These are phyloP conservation scores for Actinomucor elegans DNA, from an alignment of 371 early-diverging fungal species.

Conservation along the genomic window DNA sequence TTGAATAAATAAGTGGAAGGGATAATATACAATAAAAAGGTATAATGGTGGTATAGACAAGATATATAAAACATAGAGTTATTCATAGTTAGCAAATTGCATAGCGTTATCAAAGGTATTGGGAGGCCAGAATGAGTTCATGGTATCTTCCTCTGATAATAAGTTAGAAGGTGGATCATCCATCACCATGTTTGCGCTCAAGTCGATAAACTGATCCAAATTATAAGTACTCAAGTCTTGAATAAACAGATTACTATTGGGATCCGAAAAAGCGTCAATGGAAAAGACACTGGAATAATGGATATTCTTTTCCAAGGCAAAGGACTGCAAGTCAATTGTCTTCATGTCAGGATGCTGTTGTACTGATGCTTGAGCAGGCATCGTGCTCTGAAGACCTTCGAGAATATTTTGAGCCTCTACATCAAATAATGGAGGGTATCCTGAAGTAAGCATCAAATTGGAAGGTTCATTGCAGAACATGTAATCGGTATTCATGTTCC, in stretches of 20 bases:
- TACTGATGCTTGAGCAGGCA: background rate
- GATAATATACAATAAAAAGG: background rate
- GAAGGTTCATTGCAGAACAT: conserved; percentile 13
- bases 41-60: background rate
- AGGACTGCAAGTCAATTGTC: conserved; percentile 15
- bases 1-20: background rate
- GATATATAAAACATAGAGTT: background rate
- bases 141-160: conserved; percentile 3
- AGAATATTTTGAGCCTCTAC: conserved; percentile 17
- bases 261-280: conserved; percentile 14
- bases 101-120: background rate
- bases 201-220: conserved; percentile 18
- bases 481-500: too few relatives aligned
- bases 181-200: background rate
- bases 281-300: conserved; percentile 5
- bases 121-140: conserved; percentile 13
- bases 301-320: conserved; percentile 11
- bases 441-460: conserved; percentile 10
- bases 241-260: conserved; percentile 6
- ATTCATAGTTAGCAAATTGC: conserved; percentile 2
- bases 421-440: conserved; percentile 8
- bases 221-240: conserved; percentile 9
- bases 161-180: conserved; percentile 8
- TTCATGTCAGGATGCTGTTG: conserved; percentile 18
- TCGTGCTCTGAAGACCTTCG: conserved; percentile 10